Evolutionary conservation across 78 protist species (phyloP).

Genomic region (Bodo saltans): DNA sequence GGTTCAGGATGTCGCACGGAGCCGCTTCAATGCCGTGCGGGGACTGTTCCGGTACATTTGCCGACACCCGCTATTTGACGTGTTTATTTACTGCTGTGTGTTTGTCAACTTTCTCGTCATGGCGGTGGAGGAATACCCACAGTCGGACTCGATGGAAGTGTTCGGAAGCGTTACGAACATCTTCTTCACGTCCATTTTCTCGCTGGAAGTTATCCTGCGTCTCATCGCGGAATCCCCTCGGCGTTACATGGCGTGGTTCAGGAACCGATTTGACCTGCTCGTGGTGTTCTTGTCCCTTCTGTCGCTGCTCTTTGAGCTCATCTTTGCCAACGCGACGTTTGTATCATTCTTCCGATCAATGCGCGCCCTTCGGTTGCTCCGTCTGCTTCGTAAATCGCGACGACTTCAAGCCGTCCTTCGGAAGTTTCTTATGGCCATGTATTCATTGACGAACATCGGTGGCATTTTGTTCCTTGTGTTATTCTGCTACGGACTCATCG

Average conservation of each 20-base stretch:
- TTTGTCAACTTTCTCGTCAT: conserved; percentile 17
- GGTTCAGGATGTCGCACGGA: background rate
- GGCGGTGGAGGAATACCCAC: background rate
- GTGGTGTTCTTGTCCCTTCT: background rate
- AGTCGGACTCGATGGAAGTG: background rate
- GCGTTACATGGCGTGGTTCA: background rate
- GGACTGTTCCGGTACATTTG: background rate
- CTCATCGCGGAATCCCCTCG: background rate
- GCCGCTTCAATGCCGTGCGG: background rate
- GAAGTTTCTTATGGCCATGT: background rate
- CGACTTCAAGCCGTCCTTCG: background rate
- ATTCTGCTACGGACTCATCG: conserved; percentile 27
- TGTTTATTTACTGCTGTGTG: background rate
- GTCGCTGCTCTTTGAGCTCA: background rate
- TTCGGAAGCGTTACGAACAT: background rate
- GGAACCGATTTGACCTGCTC: conserved; percentile 39
- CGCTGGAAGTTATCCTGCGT: conserved; percentile 29
- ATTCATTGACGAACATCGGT: conserved; percentile 17
- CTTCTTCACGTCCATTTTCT: background rate
- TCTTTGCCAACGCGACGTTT: background rate
- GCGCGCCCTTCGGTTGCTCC: background rate
- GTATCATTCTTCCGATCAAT: background rate
- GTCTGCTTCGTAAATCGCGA: background rate
- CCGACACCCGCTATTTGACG: background rate
- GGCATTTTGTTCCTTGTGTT: conserved; percentile 19